phyloP scores from a whole-genome alignment of 495 filamentous ascomycete genomes.

The Penicillium steckii region DNA sequence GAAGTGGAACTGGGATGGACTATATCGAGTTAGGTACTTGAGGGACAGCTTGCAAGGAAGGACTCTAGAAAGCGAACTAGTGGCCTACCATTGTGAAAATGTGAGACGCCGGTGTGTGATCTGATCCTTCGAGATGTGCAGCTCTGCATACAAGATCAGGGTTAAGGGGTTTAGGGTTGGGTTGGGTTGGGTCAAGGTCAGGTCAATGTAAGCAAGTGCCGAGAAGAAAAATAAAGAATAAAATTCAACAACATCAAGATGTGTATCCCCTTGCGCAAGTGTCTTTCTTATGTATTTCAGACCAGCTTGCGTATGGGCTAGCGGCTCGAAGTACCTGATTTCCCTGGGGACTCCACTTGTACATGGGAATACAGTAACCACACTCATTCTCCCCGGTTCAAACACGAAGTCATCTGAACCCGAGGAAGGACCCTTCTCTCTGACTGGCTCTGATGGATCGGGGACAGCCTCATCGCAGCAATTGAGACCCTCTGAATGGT shows the following conservation, averaged over 20 bases:
- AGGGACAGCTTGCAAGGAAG: not conserved
- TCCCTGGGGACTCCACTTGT: not conserved
- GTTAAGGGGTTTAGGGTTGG: not conserved
- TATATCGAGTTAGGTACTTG: not conserved
- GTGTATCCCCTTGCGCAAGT: conserved; percentile 1
- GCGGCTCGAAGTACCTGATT: not conserved
- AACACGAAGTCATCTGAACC: not conserved
- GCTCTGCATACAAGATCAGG: not conserved
- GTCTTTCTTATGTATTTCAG: conserved; percentile 1
- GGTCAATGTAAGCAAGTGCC: not conserved
- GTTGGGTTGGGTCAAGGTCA: conserved; percentile 1
- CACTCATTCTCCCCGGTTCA: not conserved
- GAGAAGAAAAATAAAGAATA: not conserved
- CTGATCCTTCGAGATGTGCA: conserved; percentile 13
- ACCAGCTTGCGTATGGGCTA: not conserved
- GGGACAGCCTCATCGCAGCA: conserved; percentile 2
- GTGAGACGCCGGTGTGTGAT: conserved; percentile 20
- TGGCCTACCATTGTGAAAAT: conserved; percentile 23
- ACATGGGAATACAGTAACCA: not conserved
- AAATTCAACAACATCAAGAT: not conserved
- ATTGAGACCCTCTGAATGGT: not conserved
- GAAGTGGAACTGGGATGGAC: conserved; percentile 2
- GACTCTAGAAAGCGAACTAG: conserved; percentile 7
- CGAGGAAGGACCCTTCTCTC: not conserved
- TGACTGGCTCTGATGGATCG: not conserved